Base-by-base conservation (phyloP, 129 eudicot genomes). In the Scalesia atractyloides region DNA sequence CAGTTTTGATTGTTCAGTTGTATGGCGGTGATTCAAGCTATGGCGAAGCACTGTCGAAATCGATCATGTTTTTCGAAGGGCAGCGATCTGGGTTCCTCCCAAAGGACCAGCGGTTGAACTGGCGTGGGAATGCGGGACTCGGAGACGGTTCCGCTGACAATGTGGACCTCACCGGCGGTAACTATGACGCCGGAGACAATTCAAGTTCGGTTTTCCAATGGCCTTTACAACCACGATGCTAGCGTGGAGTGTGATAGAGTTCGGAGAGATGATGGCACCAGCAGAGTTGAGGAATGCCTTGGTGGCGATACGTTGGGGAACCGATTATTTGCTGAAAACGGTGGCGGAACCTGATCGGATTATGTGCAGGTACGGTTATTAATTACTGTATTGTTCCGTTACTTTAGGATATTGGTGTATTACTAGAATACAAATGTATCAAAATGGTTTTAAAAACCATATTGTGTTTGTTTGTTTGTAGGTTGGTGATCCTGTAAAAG, bases 221-320 rank as follows among this genome's bases (percentile, higher is more conserved):
- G 97, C 98, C 9, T 94, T 90, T 24, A 86, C 97, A 13, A 90
- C 98, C 13, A 94, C 98, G 17, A 90, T 94, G 98, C 63, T 94
- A 78, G 92, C 98, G n/a, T 94, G 98, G 98, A 86, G 97, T 73
- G 97, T 94, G 33, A 60, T 88, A 17, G 97, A 94, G 80, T 94
- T 94, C 10, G 96, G 97, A 3, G 89, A 90, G 10, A 14, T 41
- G 52, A 94, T 94, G 98, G 89, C 93, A 17, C 72, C 95, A 10
- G 57, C 58, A 12, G 98, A 94, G 69, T 53, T 86, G 65, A 73
- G 89, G 85, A 86, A 88, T 47, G 82, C 88, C 33, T 63, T 94
- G 81, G 97, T 84, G 24, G 96, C 98, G 60, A 67, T 94, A 59
- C 79, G 86, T 9, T 94, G 97, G 98, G 73, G 86, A 22, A 84